Base-by-base conservation (phyloP, 225 moss, liverwort and hornwort species). In the Physcomitrellopsis africana region DNA sequence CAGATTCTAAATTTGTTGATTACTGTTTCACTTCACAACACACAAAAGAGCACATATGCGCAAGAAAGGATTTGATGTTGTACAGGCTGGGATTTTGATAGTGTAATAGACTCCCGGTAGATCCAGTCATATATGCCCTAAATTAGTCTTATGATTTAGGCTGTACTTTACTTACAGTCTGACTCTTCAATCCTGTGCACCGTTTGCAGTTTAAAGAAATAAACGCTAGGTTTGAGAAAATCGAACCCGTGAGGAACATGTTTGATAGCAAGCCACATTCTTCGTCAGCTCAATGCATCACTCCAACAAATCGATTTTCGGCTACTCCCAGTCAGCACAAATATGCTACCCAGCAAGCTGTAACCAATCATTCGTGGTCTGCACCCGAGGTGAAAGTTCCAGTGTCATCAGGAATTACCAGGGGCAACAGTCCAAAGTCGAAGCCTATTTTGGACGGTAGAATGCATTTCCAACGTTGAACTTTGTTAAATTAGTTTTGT, bases 121-220 rank as follows among this genome's bases (percentile, higher is more conserved):
- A 55, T 70, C 69, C 52, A 17, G 54, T 29, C 52, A n/a, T 55
- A 48, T 26, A 53, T 24, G 37, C 42, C 48, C 69, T 32, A 42
- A 20, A 53, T 22, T 24, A 41, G 65, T 70, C 24, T 60, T 63
- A 24, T 67, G 32, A 70, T 67, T 63, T 67, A 61, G 62, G 66
- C 9, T 55, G n/a, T 37, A 14, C 24, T 24, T 57, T 75, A 20
- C 58, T 15, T 47, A 52, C 66, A 24, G 51, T 78, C 46, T 78
- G 67, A 81, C 24, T 71, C 44, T 49, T 7, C 63, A 56, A 3
- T 68, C 26, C 15, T 62, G 32, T 45, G 32, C 5, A 55, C 63
- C 63, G 75, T 72, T 75, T 75, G 89, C 91, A 93, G 93, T 69
- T 96, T 2, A 91, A 89, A 74, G 94, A 95, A 63, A 88, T 95